Evolutionary conservation across 495 filamentous ascomycete genomes (phyloP).

Genomic region (Tetracladium setigerum): DNA sequence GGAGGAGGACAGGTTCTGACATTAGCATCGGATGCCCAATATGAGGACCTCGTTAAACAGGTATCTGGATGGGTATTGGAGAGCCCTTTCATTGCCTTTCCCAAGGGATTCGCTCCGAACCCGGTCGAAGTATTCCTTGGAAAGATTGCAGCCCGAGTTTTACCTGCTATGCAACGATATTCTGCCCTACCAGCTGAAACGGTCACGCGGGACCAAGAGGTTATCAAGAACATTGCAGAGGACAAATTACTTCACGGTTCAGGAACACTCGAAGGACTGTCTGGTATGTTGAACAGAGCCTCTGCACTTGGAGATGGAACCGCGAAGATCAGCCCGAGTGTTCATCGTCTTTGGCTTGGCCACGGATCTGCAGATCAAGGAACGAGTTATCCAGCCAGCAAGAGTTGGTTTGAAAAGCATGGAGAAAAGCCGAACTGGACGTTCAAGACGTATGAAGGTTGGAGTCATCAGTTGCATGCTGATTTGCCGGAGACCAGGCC

Average conservation of each 20-base stretch:
- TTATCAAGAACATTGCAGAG: slow-evolving; percentile 43
- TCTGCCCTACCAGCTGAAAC: slow-evolving; percentile 48
- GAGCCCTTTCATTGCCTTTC: slow-evolving; percentile 62
- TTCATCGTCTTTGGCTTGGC: slow-evolving; percentile 47
- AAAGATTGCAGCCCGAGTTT: slow-evolving; percentile 51
- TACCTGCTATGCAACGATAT: slow-evolving; percentile 53
- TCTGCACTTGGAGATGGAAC: slow-evolving; percentile 39
- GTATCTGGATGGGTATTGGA: slow-evolving; percentile 61
- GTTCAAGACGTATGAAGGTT: slow-evolving; percentile 70
- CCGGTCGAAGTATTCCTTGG: slow-evolving; percentile 50
- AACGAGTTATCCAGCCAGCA: slow-evolving; percentile 52
- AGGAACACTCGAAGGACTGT: slow-evolving; percentile 69
- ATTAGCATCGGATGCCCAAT: slow-evolving; percentile 31
- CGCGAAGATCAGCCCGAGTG: slow-evolving; percentile 23
- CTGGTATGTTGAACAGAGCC: slow-evolving; percentile 67
- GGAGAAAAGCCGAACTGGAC: slow-evolving; percentile 51
- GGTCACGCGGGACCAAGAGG: slow-evolving; percentile 55
- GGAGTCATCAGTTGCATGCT: slow-evolving; percentile 69
- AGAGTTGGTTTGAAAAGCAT: slow-evolving; percentile 50
- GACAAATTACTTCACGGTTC: slow-evolving; percentile 69
- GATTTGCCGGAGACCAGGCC: slow-evolving; percentile 55
- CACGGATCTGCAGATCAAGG: slow-evolving; percentile 65
- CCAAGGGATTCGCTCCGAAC: slow-evolving; percentile 51
- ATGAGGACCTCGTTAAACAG: slow-evolving; percentile 35
- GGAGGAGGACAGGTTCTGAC: slow-evolving; percentile 67